phyloP scores from a whole-genome alignment of 176 grass and related monocot genomes.

The Themeda triandra region DNA sequence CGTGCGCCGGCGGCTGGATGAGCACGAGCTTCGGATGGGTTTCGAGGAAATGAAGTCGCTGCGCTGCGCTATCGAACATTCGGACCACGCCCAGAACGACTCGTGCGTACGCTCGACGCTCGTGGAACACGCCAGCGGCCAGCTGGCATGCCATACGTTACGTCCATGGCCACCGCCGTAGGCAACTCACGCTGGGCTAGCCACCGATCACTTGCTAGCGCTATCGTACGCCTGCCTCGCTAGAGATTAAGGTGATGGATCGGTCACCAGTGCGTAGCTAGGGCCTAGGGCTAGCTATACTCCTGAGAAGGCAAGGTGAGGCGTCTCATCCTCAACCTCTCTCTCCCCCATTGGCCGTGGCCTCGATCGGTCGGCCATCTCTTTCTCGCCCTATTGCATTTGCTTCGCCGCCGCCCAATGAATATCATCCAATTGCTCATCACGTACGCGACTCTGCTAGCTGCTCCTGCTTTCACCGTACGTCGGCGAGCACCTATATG shows the following conservation, averaged over 20 bases:
- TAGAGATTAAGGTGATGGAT: neutral
- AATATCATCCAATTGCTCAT: neutral
- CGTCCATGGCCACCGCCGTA: neutral
- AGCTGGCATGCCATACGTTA: neutral
- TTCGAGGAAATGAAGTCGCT: neutral
- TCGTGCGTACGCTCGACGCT: neutral
- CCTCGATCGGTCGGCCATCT: neutral
- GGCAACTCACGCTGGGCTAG: neutral
- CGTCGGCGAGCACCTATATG: neutral
- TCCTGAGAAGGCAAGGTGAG: neutral
- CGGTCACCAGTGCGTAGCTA: neutral
- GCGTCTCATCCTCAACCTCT: neutral
- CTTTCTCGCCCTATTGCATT: neutral
- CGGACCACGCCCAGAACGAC: neutral
- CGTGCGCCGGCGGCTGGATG: neutral
- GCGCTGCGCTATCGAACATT: neutral
- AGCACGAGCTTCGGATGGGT: neutral
- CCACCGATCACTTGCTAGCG: neutral
- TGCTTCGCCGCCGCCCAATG: neutral
- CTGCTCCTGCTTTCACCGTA: neutral
- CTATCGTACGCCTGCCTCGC: neutral
- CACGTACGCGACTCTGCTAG: neutral
- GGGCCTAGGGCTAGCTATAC: neutral
- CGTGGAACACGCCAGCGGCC: neutral
- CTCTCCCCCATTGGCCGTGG: neutral